Evolutionary conservation across 768 basidiomycete genomes (phyloP), one percentile per base, ranked within the genome.

Genomic region (Lentinula edodes): DNA sequence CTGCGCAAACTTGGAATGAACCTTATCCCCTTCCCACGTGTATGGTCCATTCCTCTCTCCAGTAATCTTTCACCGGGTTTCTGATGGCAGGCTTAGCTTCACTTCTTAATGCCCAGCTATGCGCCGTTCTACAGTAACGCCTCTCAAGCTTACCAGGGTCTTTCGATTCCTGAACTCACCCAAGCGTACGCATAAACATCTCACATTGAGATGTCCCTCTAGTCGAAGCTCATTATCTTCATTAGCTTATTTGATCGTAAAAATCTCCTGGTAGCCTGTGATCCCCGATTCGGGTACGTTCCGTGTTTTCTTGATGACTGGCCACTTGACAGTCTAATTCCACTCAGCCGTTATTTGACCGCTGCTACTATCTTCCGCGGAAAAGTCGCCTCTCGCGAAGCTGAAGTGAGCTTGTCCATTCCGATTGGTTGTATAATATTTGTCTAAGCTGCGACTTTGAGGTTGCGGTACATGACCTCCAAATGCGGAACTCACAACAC

Each of bases 31-130:
- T 99, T 98, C 83, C 96, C 96, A 66, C 93, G 95, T 62, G 90
- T 90, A 73, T 43, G 42, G 35, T 10, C 42, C 34, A 52, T n/a
- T 5, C 15, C 13, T 10, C 18, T 18, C 16, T 43, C 13, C 12
- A 28, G 12, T 41, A 16, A 36, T 65, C 41, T 46, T 62, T 45
- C 15, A 28, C 28, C 28, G 28, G 28, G 3, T 60, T 32, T 15
- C 52, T 63, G 38, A 66, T 62, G 16, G 39, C 34, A 42, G 62
- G 15, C 59, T 68, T 72, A 96, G 88, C 83, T 98, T 57, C 96
- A 99, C 72, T 99, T 98, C 84, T 83, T 99, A 67, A 91, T 93
- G 79, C 93, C 93, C 53, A 95, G 93, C 65, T 97, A 94, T 71
- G 94, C 93, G 0, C 97, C 97, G 0, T 86, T 98, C 66, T 86